Percentiles rank a stretch among this genome's conserved stretches.
Conservation (phyloP, 108 stramenopile genomes). For the Bacterosira constricta region DNA sequence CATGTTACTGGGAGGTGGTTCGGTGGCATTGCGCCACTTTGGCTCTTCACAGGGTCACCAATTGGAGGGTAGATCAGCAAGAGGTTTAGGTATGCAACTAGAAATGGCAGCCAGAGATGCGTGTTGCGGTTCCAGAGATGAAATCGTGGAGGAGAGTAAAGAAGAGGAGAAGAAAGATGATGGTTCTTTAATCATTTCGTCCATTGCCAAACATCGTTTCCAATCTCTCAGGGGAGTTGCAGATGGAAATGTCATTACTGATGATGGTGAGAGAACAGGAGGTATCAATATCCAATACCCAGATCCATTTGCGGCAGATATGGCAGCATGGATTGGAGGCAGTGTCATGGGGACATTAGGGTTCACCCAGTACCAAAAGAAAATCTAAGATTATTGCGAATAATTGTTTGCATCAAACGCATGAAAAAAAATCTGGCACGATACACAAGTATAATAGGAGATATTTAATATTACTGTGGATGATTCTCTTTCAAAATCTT, state of each 20-base stretch:
- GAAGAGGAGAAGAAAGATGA: constrained; percentile 40
- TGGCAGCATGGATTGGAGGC: constrained; percentile 29
- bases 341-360: constrained; percentile 40
- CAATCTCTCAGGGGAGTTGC: constrained; percentile 13
- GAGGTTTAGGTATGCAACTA: constrained; percentile 9
- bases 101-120: constrained; percentile 19
- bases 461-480: constrained; percentile 27
- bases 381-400: not conserved
- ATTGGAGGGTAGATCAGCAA: not conserved
- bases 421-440: too few relatives aligned
- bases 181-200: constrained; percentile 2
- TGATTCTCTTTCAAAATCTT: constrained; percentile 17
- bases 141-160: not conserved
- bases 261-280: not conserved
- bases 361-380: not conserved
- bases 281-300: constrained; percentile 35
- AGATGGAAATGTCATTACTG: not conserved
- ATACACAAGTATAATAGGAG: too few relatives aligned
- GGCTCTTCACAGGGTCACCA: not conserved
- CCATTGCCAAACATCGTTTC: constrained; percentile 31
- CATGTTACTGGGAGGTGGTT: constrained; percentile 26
- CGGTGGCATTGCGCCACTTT: constrained; percentile 28
- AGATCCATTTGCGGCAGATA: constrained; percentile 41
- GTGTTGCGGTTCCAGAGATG: constrained; percentile 6
- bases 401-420: too few relatives aligned